These are phyloP conservation scores for Lactifluus pinguis DNA, from an alignment of 768 basidiomycete species.

Conservation along the genomic window DNA sequence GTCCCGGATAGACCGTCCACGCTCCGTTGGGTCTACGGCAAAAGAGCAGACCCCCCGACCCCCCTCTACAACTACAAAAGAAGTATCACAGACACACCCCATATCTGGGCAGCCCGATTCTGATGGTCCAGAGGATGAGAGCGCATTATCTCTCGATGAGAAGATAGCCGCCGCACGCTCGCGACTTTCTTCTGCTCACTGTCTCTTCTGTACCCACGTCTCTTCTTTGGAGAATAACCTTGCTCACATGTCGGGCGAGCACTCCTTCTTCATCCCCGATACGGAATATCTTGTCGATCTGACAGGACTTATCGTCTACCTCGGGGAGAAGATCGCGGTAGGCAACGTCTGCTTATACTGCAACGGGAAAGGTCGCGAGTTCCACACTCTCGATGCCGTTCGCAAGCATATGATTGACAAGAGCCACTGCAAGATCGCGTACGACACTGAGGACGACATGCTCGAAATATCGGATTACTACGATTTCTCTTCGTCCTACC, in stretches of 20 bases:
- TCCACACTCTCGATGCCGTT: conserved; percentile 77
- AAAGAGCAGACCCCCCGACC: neutral
- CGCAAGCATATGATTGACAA: conserved; percentile 96
- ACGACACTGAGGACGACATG: conserved; percentile 69
- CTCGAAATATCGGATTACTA: conserved; percentile 90
- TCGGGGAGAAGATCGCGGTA: conserved; percentile 91
- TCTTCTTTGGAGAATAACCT: conserved; percentile 56
- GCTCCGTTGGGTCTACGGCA: conserved; percentile 3
- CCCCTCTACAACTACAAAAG: neutral
- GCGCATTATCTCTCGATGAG: conserved; percentile 48
- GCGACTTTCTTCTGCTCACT: conserved; percentile 52
- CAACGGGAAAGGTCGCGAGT: conserved; percentile 72
- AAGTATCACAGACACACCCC: neutral
- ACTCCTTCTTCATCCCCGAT: conserved; percentile 97
- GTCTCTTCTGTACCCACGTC: conserved; percentile 74
- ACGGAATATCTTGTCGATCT: conserved; percentile 83
- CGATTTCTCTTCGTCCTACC: conserved; percentile 81
- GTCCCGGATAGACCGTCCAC: conserved; percentile 18
- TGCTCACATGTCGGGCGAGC: conserved; percentile 75
- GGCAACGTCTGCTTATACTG: conserved; percentile 91
- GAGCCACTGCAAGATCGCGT: conserved; percentile 92
- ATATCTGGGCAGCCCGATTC: conserved; percentile 28
- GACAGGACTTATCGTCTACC: conserved; percentile 69
- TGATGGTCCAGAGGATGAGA: neutral
- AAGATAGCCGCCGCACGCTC: conserved; percentile 66